Base-by-base conservation (phyloP, 345 rosid genomes). In the Eucalyptus grandis region DNA sequence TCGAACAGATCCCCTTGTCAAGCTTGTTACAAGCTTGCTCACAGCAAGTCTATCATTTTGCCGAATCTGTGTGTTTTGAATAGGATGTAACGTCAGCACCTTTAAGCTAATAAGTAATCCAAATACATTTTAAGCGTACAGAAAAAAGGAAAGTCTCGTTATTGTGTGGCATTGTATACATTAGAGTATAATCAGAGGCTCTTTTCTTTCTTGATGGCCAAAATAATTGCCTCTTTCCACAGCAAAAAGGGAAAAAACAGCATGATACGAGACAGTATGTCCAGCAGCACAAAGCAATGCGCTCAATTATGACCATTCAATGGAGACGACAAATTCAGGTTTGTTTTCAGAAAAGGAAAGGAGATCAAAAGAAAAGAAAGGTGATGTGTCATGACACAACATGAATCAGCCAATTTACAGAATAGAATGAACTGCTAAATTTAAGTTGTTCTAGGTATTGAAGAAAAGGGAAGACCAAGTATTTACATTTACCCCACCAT, bases 11-110 rank as follows among this genome's bases (percentile, higher is more conserved):
- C 99, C 99, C 95, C 93, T 98, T n/a, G 99, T 95, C 95, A 98
- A 95, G 91, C 96, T 96, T 88, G 93, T 96, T 90, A 98, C 99
- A 92, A 96, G 92, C 95, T 98, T 98, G 94, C 95, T 98, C 51
- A 98, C 97, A 92, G 99, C 99, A 86, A 98, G 95, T 87, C 99
- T 93, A 92, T 98, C 99, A 90, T 96, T 98, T 91, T 97, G 99
- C 50, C 99, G 95, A 91, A 98, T 97, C 99, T 98, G 96, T 88
- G 89, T 22, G 47, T 40, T 77, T 77, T 37, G 1, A 40, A 40
- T 77, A 40, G 15, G 85, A 40, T 77, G 47, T 21, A 13, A 22
- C 4, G 85, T 77, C 47, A 77, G 47, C 85, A 77, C 47, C 85
- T 77, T 40, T 40, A 77, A 40, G 16, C 47, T 40, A 77, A 77